A percentile compares a stretch with the other conserved stretches of the same genome.
phyloP scores from a whole-genome alignment of 2,329 filamentous ascomycete species.

The Microsporum canis region DNA sequence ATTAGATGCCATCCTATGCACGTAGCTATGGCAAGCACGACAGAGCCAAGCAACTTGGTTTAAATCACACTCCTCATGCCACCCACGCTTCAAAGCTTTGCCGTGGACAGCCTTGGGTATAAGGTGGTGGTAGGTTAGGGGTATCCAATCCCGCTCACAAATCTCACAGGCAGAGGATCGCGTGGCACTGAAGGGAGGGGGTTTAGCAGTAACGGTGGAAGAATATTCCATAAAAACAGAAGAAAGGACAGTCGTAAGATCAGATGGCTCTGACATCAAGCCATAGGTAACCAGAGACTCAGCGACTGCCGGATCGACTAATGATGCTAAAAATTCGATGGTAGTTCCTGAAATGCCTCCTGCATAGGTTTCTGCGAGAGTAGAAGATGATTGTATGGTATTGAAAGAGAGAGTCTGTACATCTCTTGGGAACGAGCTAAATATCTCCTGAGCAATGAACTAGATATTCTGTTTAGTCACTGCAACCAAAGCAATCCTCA shows the following conservation, averaged over 20 bases:
- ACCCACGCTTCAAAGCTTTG: conserved; percentile 64
- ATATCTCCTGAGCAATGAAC: conserved; percentile 62
- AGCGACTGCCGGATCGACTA: conserved; percentile 48
- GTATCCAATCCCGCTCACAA: conserved; percentile 62
- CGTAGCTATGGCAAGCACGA: conserved; percentile 69
- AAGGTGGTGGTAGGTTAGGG: conserved; percentile 72
- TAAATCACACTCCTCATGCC: conserved; percentile 64
- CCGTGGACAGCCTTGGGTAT: conserved; percentile 69
- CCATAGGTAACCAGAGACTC: conserved; percentile 60
- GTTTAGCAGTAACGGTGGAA: conserved; percentile 44
- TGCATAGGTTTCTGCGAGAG: conserved; percentile 46
- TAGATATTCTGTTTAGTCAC: conserved; percentile 19
- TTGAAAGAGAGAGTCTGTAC: conserved; percentile 54
- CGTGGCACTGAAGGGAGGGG: conserved; percentile 52
- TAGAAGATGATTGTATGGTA: conserved; percentile 38
- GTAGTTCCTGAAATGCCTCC: conserved; percentile 44
- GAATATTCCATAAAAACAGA: conserved; percentile 56
- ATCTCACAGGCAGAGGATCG: conserved; percentile 58
- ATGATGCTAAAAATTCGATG: conserved; percentile 42
- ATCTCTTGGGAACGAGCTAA: conserved; percentile 50
- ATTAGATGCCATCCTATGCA: conserved; percentile 63
- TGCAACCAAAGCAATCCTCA: conserved; percentile 4
- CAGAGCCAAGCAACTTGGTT: conserved; percentile 80
- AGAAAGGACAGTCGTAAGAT: conserved; percentile 46
- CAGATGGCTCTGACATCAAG: conserved; percentile 42